A percentile compares a stretch with the other conserved stretches of the same genome.
Evolutionary conservation across 495 filamentous ascomycete species (phyloP).

Genomic region (Xylaria castorea): DNA sequence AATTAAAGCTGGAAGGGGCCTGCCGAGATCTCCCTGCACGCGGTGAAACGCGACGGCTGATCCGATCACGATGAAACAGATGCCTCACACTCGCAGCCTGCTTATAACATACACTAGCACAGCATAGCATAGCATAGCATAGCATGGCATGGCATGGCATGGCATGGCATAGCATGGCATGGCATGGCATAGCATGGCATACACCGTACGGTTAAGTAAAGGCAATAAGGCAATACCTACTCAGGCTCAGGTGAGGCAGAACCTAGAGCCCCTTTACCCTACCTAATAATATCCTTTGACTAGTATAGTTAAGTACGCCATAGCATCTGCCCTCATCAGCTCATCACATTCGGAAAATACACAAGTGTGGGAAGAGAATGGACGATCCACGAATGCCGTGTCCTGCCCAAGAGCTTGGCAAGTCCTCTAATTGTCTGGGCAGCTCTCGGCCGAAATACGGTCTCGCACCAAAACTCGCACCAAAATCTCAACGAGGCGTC

Average conservation of each 20-base stretch:
- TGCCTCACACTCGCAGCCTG: conserved; percentile 1
- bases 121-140: no score
- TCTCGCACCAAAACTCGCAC: background rate
- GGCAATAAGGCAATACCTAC: no score
- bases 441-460: conserved; percentile 4
- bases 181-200: background rate
- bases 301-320: no score
- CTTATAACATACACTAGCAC: no score
- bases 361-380: background rate
- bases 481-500: background rate
- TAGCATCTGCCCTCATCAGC: background rate
- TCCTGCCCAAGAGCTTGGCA: conserved; percentile 13
- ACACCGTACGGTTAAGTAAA: background rate
- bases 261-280: background rate
- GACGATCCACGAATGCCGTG: conserved; percentile 1
- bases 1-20: background rate
- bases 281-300: background rate
- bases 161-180: background rate
- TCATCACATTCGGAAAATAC: background rate
- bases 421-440: conserved; percentile 15
- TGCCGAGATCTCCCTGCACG: conserved; percentile 16
- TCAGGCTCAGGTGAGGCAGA: conserved; percentile 8
- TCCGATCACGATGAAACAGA: conserved; percentile 13
- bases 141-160: background rate
- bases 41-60: conserved; percentile 14